These are phyloP conservation scores for Verticillium nonalfalfae DNA, from an alignment of 2,329 filamentous ascomycete genomes.

Conservation along the genomic window DNA sequence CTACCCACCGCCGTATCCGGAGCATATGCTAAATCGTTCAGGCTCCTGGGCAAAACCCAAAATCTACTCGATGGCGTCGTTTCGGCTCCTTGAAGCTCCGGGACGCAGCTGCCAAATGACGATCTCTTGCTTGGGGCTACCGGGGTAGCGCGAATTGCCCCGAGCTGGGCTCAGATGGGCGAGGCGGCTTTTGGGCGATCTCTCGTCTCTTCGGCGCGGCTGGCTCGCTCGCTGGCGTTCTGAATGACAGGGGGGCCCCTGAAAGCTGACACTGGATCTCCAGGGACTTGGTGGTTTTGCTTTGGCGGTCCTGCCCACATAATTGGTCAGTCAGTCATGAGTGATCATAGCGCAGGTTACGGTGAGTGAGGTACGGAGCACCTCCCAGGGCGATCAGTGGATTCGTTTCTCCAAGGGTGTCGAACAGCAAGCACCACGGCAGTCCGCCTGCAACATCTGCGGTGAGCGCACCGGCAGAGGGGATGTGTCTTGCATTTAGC, in stretches of 20 bases:
- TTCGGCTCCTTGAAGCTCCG: conserved; percentile 9
- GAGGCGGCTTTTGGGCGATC: conserved; percentile 4
- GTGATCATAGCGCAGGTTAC: conserved; percentile 12
- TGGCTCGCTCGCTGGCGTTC: conserved; percentile 3
- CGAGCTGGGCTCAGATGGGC: conserved; percentile 3
- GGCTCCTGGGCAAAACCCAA: not conserved
- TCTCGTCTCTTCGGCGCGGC: not conserved
- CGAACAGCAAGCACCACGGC: conserved; percentile 5
- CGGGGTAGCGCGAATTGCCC: conserved; percentile 11
- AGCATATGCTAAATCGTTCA: not conserved
- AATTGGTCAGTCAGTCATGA: conserved; percentile 9
- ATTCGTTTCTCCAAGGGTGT: conserved; percentile 9
- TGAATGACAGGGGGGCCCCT: not conserved
- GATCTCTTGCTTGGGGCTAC: conserved; percentile 8
- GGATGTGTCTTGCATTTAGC: not conserved
- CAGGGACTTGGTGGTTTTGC: not conserved
- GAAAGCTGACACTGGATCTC: not conserved
- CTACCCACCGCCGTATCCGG: not conserved
- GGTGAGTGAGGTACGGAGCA: conserved; percentile 5
- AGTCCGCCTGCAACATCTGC: conserved; percentile 9
- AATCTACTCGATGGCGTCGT: conserved; percentile 4
- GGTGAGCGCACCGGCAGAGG: conserved; percentile 4
- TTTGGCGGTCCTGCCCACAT: not conserved
- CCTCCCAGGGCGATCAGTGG: conserved; percentile 11
- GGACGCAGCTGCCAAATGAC: conserved; percentile 13